Evolutionary conservation across 495 filamentous ascomycete genomes (phyloP).

Genomic region (Tuber calosporum): DNA sequence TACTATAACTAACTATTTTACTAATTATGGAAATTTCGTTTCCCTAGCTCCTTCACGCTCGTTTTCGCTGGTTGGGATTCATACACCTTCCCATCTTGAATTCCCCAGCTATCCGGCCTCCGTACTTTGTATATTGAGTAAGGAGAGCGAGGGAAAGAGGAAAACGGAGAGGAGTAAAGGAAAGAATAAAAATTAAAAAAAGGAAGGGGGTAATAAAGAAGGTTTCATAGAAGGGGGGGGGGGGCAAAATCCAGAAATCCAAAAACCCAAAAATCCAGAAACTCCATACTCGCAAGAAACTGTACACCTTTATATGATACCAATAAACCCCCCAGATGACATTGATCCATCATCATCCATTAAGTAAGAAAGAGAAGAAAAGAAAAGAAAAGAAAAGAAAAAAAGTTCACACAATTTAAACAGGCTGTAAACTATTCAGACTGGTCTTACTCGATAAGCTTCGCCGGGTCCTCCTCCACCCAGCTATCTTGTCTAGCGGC

Average conservation of each 20-base stretch:
- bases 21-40: not conserved
- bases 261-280: not conserved
- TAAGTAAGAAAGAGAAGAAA: constrained; percentile 8
- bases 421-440: constrained; percentile 21
- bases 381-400: not conserved
- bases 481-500: constrained; percentile 5
- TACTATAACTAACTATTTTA: not conserved
- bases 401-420: not conserved
- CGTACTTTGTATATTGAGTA: not conserved
- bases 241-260: not conserved
- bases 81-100: not conserved
- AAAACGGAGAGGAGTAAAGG: not conserved
- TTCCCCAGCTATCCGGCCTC: not conserved
- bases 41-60: not conserved
- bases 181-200: not conserved
- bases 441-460: constrained; percentile 18
- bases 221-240: not conserved
- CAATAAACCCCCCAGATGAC: not conserved
- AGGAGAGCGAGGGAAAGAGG: not conserved
- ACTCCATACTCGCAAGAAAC: not conserved
- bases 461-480: constrained; percentile 2
- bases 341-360: not conserved
- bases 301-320: not conserved
- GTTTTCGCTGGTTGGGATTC: not conserved
- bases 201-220: not conserved